A percentile compares a stretch with the other conserved stretches of the same genome.
phyloP scores from a whole-genome alignment of 192 early-diverging fungal species.

The Entomortierella parvispora region DNA sequence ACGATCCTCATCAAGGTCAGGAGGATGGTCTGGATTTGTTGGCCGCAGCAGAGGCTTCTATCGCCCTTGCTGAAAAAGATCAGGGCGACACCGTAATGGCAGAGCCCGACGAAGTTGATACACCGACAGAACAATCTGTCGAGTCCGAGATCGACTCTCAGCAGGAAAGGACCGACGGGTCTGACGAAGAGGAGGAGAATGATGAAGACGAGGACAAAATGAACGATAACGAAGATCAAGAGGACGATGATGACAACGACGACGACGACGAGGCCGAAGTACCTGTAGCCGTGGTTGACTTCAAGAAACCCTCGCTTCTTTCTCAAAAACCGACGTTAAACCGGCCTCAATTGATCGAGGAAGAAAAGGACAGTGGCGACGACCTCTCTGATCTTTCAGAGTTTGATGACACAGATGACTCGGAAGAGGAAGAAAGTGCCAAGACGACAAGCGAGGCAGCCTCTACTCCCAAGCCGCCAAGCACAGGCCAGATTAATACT shows the following conservation, averaged over 20 bases:
- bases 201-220: slow-evolving; percentile 13
- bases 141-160: too few relatives aligned
- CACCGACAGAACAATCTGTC: too few relatives aligned
- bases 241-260: slow-evolving; percentile 12
- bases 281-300: not conserved
- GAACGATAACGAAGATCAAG: slow-evolving; percentile 8
- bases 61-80: not conserved
- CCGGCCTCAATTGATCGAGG: slow-evolving; percentile 33
- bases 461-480: not conserved
- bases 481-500: not conserved
- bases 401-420: slow-evolving; percentile 48
- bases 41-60: slow-evolving; percentile 8
- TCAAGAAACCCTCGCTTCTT: slow-evolving; percentile 12
- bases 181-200: slow-evolving; percentile 8
- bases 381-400: slow-evolving; percentile 47
- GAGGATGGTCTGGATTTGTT: slow-evolving; percentile 9
- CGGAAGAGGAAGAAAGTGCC: slow-evolving; percentile 32
- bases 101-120: too few relatives aligned
- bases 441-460: not conserved
- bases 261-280: slow-evolving; percentile 14
- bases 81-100: too few relatives aligned
- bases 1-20: not conserved
- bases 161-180: too few relatives aligned
- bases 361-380: slow-evolving; percentile 50
- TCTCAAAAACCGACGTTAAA: slow-evolving; percentile 36